Conservation (phyloP, 2,329 filamentous ascomycete genomes). For the Trichoderma sp. region DNA sequence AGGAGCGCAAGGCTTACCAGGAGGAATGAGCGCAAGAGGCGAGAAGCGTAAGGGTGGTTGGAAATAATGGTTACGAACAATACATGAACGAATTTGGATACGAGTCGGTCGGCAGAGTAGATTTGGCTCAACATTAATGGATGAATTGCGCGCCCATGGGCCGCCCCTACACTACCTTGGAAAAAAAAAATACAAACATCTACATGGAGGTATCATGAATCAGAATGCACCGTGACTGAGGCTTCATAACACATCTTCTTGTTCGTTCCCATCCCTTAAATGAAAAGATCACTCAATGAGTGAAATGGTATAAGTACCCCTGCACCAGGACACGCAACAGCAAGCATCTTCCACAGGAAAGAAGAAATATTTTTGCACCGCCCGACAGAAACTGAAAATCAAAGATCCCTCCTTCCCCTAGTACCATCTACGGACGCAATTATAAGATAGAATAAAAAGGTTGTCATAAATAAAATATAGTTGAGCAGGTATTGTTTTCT, state of each 20-base stretch:
- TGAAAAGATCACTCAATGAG: slow-evolving; percentile 15
- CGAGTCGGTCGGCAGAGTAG: not conserved
- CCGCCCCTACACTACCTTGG: slow-evolving; percentile 8
- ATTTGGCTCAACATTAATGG: slow-evolving; percentile 21
- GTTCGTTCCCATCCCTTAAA: slow-evolving; percentile 9
- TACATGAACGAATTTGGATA: not conserved
- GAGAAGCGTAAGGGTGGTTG: slow-evolving; percentile 37
- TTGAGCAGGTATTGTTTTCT: not conserved
- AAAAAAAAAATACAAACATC: slow-evolving; percentile 15
- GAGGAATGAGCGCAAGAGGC: slow-evolving; percentile 27
- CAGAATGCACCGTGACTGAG: slow-evolving; percentile 26
- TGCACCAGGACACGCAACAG: not conserved
- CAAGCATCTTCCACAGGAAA: not conserved
- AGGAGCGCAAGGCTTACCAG: slow-evolving; percentile 11
- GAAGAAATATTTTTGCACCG: not conserved
- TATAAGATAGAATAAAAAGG: slow-evolving; percentile 4
- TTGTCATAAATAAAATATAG: not conserved
- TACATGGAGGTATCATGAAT: slow-evolving; percentile 35
- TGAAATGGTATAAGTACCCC: slow-evolving; percentile 11
- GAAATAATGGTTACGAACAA: slow-evolving; percentile 25
- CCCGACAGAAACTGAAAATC: not conserved
- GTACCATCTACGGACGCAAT: not conserved
- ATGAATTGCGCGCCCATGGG: slow-evolving; percentile 19
- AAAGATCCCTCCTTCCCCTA: not conserved
- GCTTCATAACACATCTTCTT: slow-evolving; percentile 14